Evolutionary conservation across 495 filamentous ascomycete genomes (phyloP), one percentile per base, ranked within the genome.

Genomic region (Tuber umbilicatum): DNA sequence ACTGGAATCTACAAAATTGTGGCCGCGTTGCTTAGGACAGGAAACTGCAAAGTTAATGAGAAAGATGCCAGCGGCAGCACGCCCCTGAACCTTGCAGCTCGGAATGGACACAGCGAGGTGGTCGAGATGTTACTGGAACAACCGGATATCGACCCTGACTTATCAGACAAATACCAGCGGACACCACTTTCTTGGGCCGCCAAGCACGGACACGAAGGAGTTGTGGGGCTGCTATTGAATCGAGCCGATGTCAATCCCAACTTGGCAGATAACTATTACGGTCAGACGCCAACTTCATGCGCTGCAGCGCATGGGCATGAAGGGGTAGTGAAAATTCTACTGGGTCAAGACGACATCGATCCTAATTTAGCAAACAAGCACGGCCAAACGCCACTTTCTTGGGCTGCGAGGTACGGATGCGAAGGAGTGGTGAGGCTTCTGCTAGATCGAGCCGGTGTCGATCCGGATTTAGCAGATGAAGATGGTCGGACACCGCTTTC

Each of bases 181-280:
- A 85, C 81, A 17, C 82, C 85, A 39, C 81, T 87, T 67, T 83
- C 78, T 17, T 82, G 70, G 76, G 85, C 85, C 35, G 83, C 84
- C 37, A 75, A 73, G 73, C 74, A 75, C 16, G 85, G 84, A 14
- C 76, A 86, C 72, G 78, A 82, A 67, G 82, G 70, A 16, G 74
- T 82, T 4, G 69, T 82, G 42, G 69, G 74, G 68, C 7, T 74
- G 38, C 76, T 83, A n/a, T 69, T 83, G 0, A 31, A n/a, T 21
- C 73, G 73, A 16, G 64, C 70, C 14, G 45, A 64, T 17, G 50
- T 75, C 2, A 70, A 83, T 27, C 23, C 75, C 12, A n/a, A 82
- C 45, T 69, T 71, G 9, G 72, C 9, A 55, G 78, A 70, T 21
- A 78, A 83, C 67, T 60, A 69, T 0, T 41, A 71, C 73, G 75